These are phyloP conservation scores for Suhomyces pyralidae DNA, from an alignment of 805 yeast species.

Conservation along the genomic window DNA sequence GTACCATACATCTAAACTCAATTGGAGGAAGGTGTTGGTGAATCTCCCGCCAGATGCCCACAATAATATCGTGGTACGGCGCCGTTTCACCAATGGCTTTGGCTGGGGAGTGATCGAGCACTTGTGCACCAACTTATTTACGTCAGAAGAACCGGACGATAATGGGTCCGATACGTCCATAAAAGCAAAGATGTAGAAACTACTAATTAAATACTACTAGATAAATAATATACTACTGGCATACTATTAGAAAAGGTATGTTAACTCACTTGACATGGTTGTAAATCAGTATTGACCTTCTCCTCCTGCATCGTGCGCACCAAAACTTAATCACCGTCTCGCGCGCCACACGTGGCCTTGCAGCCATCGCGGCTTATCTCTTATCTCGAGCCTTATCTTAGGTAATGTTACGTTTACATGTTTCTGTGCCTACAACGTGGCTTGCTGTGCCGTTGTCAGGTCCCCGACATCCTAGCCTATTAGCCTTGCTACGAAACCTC, in stretches of 20 bases:
- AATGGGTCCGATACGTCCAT: conserved; percentile 1
- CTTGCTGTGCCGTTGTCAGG: not conserved
- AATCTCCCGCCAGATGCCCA: conserved; percentile 46
- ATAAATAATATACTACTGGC: not conserved
- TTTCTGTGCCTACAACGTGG: not conserved
- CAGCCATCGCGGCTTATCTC: conserved; percentile 1
- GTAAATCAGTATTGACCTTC: not conserved
- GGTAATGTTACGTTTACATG: not conserved
- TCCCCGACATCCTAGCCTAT: not conserved
- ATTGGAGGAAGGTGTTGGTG: conserved; percentile 46
- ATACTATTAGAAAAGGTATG: too few species aligned
- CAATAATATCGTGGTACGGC: conserved; percentile 42
- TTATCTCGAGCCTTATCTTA: not conserved
- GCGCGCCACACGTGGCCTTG: conserved; percentile 1
- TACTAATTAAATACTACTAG: not conserved
- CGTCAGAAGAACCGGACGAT: not conserved
- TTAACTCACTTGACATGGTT: too few species aligned
- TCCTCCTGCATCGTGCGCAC: not conserved
- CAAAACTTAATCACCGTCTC: not conserved
- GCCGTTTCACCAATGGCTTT: conserved; percentile 43
- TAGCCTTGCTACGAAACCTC: not conserved
- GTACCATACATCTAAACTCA: conserved; percentile 34
- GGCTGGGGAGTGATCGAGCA: conserved; percentile 49
- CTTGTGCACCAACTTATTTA: conserved; percentile 28
- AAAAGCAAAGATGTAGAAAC: not conserved